These are phyloP conservation scores for Tolypocladium tundrense DNA, from an alignment of 2,329 filamentous ascomycete genomes.

Conservation along the genomic window DNA sequence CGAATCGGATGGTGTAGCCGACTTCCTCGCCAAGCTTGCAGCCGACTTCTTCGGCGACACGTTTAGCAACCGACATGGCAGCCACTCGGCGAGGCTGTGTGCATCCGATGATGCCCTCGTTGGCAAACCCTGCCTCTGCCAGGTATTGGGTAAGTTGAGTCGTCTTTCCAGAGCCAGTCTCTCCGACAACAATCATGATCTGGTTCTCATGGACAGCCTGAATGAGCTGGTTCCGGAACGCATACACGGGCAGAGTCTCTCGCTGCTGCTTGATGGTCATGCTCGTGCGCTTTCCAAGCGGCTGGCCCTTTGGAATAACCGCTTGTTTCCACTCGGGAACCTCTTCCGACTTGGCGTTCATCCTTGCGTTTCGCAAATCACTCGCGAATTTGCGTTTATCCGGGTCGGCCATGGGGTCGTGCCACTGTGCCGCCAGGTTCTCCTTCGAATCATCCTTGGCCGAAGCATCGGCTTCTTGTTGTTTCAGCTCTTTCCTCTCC, in stretches of 20 bases:
- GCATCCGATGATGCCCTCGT: constrained; percentile 84
- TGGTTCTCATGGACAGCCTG: constrained; percentile 83
- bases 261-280: constrained; percentile 94
- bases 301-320: constrained; percentile 67
- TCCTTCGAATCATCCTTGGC: constrained; percentile 67
- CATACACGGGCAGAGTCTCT: constrained; percentile 79
- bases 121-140: constrained; percentile 82
- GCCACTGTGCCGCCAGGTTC: constrained; percentile 84
- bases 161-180: constrained; percentile 95
- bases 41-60: constrained; percentile 91
- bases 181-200: constrained; percentile 88
- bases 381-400: constrained; percentile 82
- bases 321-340: constrained; percentile 90
- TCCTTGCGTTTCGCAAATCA: constrained; percentile 63
- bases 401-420: constrained; percentile 87
- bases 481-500: constrained; percentile 78
- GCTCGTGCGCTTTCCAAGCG: constrained; percentile 75
- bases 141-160: constrained; percentile 94
- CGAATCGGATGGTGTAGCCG: constrained; percentile 95
- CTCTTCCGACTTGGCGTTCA: constrained; percentile 50
- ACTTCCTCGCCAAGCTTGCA: constrained; percentile 86
- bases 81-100: constrained; percentile 96
- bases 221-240: constrained; percentile 78
- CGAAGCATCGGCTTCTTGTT: constrained; percentile 74
- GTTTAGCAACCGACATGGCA: constrained; percentile 94